Evolutionary conservation across 1,139 yeast genomes (phyloP).

Genomic region (Geotrichum bryndzae): DNA sequence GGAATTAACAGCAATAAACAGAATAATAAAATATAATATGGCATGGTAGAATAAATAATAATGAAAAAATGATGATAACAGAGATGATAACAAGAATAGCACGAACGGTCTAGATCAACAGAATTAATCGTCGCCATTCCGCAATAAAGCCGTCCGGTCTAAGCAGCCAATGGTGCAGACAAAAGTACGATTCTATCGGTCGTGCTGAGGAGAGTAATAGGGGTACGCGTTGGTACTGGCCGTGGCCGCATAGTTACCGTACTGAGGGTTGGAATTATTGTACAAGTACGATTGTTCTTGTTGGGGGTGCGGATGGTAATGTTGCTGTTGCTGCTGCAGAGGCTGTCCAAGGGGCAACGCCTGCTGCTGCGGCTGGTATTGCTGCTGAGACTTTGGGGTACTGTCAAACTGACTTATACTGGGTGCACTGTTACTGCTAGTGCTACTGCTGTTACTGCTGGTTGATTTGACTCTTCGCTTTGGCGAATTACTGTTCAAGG

Average conservation of each 20-base stretch:
- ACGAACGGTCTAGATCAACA: neutral
- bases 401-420: neutral
- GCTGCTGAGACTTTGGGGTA: neutral
- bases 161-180: neutral
- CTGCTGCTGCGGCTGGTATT: neutral
- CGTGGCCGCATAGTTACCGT: conserved; percentile 10
- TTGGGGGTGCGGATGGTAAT: conserved; percentile 17
- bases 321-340: conserved; percentile 12
- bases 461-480: neutral
- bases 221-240: conserved; percentile 6
- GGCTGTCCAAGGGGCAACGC: neutral
- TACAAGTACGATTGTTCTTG: conserved; percentile 11
- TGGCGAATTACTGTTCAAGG: neutral
- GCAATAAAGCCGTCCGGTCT: neutral
- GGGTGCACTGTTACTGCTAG: neutral
- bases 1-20: neutral
- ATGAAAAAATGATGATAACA: neutral
- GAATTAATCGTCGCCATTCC: neutral
- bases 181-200: neutral
- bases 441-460: neutral
- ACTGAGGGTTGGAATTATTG: conserved; percentile 12
- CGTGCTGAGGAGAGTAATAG: neutral
- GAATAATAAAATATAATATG: neutral
- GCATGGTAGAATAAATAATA: neutral
- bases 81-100: neutral